A percentile compares a stretch with the other conserved stretches of the same genome.
phyloP scores from a whole-genome alignment of 2,329 filamentous ascomycete genomes.

The Ascochyta koolunga region DNA sequence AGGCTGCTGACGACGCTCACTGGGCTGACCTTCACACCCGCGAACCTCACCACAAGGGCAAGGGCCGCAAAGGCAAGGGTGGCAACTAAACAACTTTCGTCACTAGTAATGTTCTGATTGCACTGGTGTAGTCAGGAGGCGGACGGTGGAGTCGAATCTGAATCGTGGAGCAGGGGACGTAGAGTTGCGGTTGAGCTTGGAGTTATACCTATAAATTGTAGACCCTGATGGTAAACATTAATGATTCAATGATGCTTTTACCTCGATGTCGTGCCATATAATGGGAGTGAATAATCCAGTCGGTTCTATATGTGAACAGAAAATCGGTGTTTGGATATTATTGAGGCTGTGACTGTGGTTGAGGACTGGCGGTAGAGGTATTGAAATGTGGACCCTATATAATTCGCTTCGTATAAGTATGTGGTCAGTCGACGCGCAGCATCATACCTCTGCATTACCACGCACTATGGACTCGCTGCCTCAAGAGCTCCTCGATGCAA shows the following conservation, averaged over 20 bases:
- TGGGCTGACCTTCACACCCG: slow-evolving; percentile 19
- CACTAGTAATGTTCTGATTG: background rate
- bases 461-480: slow-evolving; percentile 13
- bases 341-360: background rate
- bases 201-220: slow-evolving; percentile 11
- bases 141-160: background rate
- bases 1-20: slow-evolving; percentile 16
- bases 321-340: background rate
- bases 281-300: background rate
- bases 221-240: slow-evolving; percentile 2
- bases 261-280: background rate
- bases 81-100: background rate
- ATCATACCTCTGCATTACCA: background rate
- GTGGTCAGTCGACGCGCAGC: background rate
- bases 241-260: background rate
- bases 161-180: background rate
- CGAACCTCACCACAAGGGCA: slow-evolving; percentile 15
- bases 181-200: background rate
- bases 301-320: background rate
- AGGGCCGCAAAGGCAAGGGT: slow-evolving; percentile 13
- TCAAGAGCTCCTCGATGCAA: slow-evolving; percentile 13
- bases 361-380: background rate
- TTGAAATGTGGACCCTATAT: background rate
- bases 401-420: background rate
- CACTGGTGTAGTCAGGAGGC: slow-evolving; percentile 6